A percentile compares a stretch with the other conserved stretches of the same genome.
These are phyloP conservation scores for Wickerhamomyces alni DNA, from an alignment of 805 yeast species.

Conservation along the genomic window DNA sequence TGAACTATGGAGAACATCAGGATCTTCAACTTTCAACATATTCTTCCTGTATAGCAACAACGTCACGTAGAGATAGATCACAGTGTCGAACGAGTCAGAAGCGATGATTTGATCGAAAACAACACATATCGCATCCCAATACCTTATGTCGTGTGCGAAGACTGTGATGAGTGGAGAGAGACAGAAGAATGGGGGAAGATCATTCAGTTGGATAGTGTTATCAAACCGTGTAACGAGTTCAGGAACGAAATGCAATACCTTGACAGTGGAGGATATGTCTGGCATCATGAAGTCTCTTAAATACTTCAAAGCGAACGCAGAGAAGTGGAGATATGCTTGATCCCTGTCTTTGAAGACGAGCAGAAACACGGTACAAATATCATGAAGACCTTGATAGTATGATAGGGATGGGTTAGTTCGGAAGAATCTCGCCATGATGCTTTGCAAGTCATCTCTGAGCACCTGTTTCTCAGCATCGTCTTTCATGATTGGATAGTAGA, in stretches of 20 bases:
- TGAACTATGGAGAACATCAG: constrained; percentile 34
- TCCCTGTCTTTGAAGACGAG: constrained; percentile 39
- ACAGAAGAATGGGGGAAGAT: constrained; percentile 59
- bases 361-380: constrained; percentile 64
- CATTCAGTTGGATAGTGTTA: constrained; percentile 27
- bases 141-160: constrained; percentile 64
- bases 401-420: constrained; percentile 54
- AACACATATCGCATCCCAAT: constrained; percentile 41
- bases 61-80: constrained; percentile 58
- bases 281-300: constrained; percentile 84
- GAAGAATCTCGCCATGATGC: constrained; percentile 47
- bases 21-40: constrained; percentile 32
- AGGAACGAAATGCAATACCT: constrained; percentile 63
- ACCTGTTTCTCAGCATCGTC: constrained; percentile 14
- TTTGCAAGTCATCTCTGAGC: constrained; percentile 21
- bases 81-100: constrained; percentile 44
- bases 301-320: constrained; percentile 49
- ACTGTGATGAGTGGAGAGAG: constrained; percentile 74
- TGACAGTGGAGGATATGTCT: constrained; percentile 57
- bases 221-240: constrained; percentile 49
- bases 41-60: constrained; percentile 41
- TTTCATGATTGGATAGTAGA: constrained; percentile 27
- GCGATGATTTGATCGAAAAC: constrained; percentile 69
- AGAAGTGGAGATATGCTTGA: constrained; percentile 32
- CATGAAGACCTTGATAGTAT: constrained; percentile 94